Percentiles rank a stretch among this genome's conserved stretches.
Evolutionary conservation across 352 stramenopile species (phyloP).

Genomic region (Peronospora farinosa): DNA sequence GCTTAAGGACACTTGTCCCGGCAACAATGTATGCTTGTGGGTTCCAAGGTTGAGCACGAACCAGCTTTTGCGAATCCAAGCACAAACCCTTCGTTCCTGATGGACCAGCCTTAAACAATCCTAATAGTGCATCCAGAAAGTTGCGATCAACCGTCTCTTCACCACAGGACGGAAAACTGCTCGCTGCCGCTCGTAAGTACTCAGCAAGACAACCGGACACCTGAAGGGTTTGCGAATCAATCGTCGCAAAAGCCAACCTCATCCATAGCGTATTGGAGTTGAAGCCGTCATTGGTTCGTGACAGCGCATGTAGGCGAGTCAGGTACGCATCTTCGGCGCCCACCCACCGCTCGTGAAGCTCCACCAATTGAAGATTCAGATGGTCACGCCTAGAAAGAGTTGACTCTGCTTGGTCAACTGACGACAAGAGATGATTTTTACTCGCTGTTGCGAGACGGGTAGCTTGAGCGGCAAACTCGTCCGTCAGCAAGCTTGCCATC

Average conservation of each 20-base stretch:
- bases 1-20: slow-evolving; percentile 45
- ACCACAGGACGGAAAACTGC: slow-evolving; percentile 1
- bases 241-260: slow-evolving; percentile 31
- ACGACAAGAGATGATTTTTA: slow-evolving; percentile 31
- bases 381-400: slow-evolving; percentile 19
- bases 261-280: slow-evolving; percentile 20
- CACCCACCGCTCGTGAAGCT: slow-evolving; percentile 35
- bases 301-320: slow-evolving; percentile 25
- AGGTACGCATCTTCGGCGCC: slow-evolving; percentile 21
- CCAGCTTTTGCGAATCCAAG: slow-evolving; percentile 44
- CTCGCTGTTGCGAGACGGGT: slow-evolving; percentile 16
- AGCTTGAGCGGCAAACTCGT: slow-evolving; percentile 12
- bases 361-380: slow-evolving; percentile 30
- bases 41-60: slow-evolving; percentile 58
- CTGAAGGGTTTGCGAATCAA: slow-evolving; percentile 32
- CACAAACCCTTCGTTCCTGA: slow-evolving; percentile 14
- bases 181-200: slow-evolving; percentile 20
- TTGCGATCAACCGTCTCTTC: slow-evolving; percentile 29
- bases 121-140: slow-evolving; percentile 29
- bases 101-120: slow-evolving; percentile 25
- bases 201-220: slow-evolving; percentile 25
- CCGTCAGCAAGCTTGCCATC: slow-evolving; percentile 27
- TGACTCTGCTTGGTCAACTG: slow-evolving; percentile 20
- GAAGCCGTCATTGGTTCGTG: slow-evolving; percentile 16
- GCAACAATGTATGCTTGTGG: slow-evolving; percentile 47